phyloP scores from a whole-genome alignment of 106 monocot genomes.

The Dioscorea zingiberensis region DNA sequence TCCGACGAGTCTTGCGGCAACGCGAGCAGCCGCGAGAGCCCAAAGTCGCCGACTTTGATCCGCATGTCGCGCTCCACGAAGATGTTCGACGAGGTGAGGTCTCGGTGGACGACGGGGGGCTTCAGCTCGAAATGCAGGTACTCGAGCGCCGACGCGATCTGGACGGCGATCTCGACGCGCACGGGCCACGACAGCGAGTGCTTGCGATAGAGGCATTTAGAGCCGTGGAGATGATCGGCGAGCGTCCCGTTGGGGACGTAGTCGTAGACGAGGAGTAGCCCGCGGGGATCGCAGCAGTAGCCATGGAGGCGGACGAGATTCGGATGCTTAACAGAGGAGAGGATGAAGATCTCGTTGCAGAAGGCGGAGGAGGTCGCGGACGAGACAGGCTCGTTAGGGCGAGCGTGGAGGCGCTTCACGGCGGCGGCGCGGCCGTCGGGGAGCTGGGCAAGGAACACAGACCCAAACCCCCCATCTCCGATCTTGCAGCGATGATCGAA shows the following conservation, averaged over 20 bases:
- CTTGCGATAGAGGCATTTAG: no score
- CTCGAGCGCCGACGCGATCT: slow-evolving; percentile 58
- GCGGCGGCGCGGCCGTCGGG: slow-evolving; percentile 49
- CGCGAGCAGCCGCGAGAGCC: slow-evolving; percentile 53
- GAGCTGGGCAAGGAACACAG: slow-evolving; percentile 61
- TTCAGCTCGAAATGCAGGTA: slow-evolving; percentile 65
- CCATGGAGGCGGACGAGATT: slow-evolving; percentile 80
- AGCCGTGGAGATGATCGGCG: slow-evolving; percentile 63
- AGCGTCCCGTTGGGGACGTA: slow-evolving; percentile 86
- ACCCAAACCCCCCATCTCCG: slow-evolving; percentile 81
- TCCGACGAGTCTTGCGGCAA: slow-evolving; percentile 10
- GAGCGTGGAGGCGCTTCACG: slow-evolving; percentile 67
- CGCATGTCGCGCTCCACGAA: slow-evolving; percentile 73
- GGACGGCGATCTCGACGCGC: slow-evolving; percentile 48
- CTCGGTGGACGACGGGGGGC: slow-evolving; percentile 82
- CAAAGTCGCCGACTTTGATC: slow-evolving; percentile 66
- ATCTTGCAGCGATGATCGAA: slow-evolving; percentile 62
- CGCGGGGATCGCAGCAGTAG: slow-evolving; percentile 74
- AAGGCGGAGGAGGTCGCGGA: slow-evolving; percentile 33
- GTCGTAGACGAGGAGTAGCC: slow-evolving; percentile 69
- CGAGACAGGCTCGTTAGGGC: background rate
- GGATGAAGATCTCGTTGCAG: slow-evolving; percentile 83
- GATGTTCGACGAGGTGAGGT: slow-evolving; percentile 71
- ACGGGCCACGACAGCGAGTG: slow-evolving; percentile 28
- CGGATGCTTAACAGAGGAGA: slow-evolving; percentile 68